Base-by-base conservation (phyloP, 2,329 filamentous ascomycete species). In the Aspergillus carbonarius region DNA sequence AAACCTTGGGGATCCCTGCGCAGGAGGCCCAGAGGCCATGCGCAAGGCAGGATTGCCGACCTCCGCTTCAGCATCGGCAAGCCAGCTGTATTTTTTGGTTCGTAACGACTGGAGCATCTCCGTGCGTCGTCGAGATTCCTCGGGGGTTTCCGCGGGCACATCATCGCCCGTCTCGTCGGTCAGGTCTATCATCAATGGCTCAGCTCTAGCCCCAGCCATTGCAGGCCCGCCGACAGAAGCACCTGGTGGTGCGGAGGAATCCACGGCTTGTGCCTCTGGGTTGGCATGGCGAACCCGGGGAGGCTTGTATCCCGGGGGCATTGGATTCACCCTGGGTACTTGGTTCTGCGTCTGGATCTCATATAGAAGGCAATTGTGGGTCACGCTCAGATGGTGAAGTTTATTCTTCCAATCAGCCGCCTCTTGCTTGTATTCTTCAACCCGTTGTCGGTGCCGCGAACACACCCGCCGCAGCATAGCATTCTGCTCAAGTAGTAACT, bases 71-170 rank as follows among this genome's bases (percentile, higher is more conserved):
- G 25, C 49, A 47, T 54, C 58, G 35, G 59, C 59, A 5, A 75
- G 66, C 73, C 72, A 75, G 13, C 49, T 25, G 51, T 74, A 73
- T 25, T 66, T 60, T 50, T 75, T 76, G 25, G 63, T 66, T 47
- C 64, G 68, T 52, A 75, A 61, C 5, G 64, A 58, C 8, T 60
- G 61, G n/a, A 67, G 64, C 27, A 72, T 64, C 17, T 63, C 58
- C 46, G 57, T 57, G 20, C 63, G 55, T 25, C 54, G 60, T 46
- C 58, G 59, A 9, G 23, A 17, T 17, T 56, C 58, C 17, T 57
- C 57, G 25, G 56, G 39, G 5, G 18, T 20, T 23, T 42, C 39
- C 10, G 54, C 9, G 23, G 55, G 34, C 13, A 48, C 27, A 27
- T 42, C 20, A 48, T 57, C 34, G 30, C 57, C 51, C 37, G 56